These are phyloP conservation scores for Auxenochlorella pyrenoidosa DNA, from an alignment of 139 green algal genomes.

Conservation along the genomic window DNA sequence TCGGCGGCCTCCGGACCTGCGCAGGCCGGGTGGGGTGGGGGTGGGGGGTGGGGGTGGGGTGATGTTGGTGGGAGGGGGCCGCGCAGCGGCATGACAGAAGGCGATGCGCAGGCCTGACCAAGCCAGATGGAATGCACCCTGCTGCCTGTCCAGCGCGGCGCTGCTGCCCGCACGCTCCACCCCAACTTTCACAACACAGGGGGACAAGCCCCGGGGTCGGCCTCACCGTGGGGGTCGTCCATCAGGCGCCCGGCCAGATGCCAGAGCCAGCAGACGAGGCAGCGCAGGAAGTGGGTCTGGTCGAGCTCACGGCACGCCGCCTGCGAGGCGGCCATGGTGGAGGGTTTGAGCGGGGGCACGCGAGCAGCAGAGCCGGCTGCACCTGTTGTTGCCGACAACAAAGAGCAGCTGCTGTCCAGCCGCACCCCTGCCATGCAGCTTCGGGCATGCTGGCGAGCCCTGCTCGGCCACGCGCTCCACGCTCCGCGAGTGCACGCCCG, in stretches of 20 bases:
- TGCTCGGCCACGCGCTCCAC: too few species aligned
- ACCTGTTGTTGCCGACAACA: too few species aligned
- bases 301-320: not conserved
- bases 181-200: not conserved
- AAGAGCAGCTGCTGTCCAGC: not conserved
- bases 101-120: too few species aligned
- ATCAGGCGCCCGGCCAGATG: not conserved
- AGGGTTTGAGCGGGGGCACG: too few species aligned
- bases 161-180: not conserved
- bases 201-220: not conserved
- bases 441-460: too few species aligned
- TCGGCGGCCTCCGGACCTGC: not conserved
- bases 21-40: not conserved
- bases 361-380: too few species aligned
- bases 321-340: not conserved
- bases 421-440: not conserved
- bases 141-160: too few species aligned
- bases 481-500: not conserved
- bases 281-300: not conserved
- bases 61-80: too few species aligned
- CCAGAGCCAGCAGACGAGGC: constrained; percentile 18
- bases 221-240: not conserved
- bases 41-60: not conserved
- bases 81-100: too few species aligned
- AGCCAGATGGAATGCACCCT: too few species aligned